A percentile compares a stretch with the other conserved stretches of the same genome.
Evolutionary conservation across 257 asterid genomes (phyloP).

Genomic region (Solanum bulbocastanum): DNA sequence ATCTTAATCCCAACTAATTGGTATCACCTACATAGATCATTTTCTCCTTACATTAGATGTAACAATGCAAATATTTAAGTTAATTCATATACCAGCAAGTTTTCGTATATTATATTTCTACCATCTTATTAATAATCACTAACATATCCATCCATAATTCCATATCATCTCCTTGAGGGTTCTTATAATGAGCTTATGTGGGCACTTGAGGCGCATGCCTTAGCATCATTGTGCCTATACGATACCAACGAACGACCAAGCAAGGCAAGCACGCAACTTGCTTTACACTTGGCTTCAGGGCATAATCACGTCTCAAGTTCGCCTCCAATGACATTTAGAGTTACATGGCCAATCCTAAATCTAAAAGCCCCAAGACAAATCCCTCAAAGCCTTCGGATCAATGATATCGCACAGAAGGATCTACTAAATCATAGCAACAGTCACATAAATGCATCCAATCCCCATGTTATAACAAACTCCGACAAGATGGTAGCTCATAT

Average conservation of each 20-base stretch:
- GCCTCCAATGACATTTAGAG: neutral
- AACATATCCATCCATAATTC: neutral
- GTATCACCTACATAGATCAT: neutral
- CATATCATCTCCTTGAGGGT: neutral
- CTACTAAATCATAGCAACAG: neutral
- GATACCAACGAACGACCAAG: neutral
- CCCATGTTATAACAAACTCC: neutral
- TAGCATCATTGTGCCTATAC: neutral
- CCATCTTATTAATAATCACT: neutral
- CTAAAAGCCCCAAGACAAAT: neutral
- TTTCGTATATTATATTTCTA: neutral
- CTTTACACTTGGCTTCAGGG: neutral
- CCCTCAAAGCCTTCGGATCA: neutral
- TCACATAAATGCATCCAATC: neutral
- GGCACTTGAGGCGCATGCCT: neutral
- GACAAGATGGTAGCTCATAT: neutral
- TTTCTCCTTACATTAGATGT: neutral
- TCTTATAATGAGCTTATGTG: neutral
- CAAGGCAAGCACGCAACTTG: neutral
- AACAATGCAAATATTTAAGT: neutral
- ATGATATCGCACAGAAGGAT: neutral
- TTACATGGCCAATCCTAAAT: neutral
- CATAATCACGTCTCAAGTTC: neutral
- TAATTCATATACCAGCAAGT: neutral
- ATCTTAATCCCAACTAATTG: neutral